Conservation (phyloP, 805 yeast species). For the Myxozyma sirexii region DNA sequence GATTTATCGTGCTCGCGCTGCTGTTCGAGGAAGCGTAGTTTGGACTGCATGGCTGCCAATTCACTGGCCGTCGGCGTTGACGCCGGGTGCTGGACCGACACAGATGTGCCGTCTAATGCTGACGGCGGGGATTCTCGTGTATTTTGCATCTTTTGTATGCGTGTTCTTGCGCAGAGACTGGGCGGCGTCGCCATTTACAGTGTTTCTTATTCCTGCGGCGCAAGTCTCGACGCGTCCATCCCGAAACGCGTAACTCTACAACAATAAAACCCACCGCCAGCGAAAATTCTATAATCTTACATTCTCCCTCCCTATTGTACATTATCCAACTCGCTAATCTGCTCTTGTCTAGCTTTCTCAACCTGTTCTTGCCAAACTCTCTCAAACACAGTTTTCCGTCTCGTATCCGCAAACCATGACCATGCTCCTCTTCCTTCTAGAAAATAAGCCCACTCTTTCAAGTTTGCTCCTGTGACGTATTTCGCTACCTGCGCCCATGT, state of each 20-base stretch:
- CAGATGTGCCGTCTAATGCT: constrained; percentile 1
- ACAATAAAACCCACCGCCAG: too few relatives aligned
- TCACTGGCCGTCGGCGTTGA: constrained; percentile 4
- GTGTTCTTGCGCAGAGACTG: too few relatives aligned
- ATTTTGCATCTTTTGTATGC: too few relatives aligned
- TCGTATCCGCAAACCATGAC: constrained; percentile 30
- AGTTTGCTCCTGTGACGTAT: constrained; percentile 6
- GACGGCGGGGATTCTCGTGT: background rate
- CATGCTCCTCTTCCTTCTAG: constrained; percentile 28
- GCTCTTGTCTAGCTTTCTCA: background rate
- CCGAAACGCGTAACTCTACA: background rate
- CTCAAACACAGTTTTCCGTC: constrained; percentile 9
- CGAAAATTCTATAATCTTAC: too few relatives aligned
- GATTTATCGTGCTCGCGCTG: constrained; percentile 39
- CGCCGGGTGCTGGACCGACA: background rate
- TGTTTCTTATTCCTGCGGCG: too few relatives aligned
- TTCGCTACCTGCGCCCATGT: constrained; percentile 22
- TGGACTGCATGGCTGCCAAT: constrained; percentile 13
- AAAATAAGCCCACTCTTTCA: constrained; percentile 25
- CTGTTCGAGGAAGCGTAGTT: constrained; percentile 24
- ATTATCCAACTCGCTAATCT: background rate
- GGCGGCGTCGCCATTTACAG: too few relatives aligned
- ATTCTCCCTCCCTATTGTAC: background rate
- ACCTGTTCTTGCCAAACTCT: constrained; percentile 3
- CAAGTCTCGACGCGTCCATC: constrained; percentile 2